Evolutionary conservation across 2,329 filamentous ascomycete genomes (phyloP).

Genomic region (Talaromyces sp.): DNA sequence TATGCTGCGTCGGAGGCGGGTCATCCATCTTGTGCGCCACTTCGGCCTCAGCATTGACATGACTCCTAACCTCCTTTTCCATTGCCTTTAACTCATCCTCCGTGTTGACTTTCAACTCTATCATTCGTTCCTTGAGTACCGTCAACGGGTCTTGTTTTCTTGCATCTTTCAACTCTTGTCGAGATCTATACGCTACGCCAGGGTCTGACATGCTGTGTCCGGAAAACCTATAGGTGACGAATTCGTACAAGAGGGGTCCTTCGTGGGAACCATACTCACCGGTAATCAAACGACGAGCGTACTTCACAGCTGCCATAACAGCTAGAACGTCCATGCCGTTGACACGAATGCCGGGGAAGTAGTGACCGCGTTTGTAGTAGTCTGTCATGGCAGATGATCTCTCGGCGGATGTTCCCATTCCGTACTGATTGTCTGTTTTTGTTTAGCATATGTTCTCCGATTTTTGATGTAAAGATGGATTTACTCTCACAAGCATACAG

Average conservation of each 20-base stretch:
- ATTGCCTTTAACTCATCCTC: constrained; percentile 90
- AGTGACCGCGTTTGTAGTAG: constrained; percentile 98
- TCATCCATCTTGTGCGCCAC: constrained; percentile 76
- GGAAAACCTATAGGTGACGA: constrained; percentile 94
- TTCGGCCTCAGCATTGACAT: constrained; percentile 80
- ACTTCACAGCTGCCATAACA: constrained; percentile 85
- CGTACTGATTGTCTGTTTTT: constrained; percentile 87
- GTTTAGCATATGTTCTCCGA: not conserved
- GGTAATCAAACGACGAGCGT: constrained; percentile 70
- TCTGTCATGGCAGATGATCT: constrained; percentile 88
- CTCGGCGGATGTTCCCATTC: constrained; percentile 90
- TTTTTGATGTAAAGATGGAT: constrained; percentile 22
- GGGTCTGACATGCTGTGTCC: constrained; percentile 98
- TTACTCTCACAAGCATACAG: constrained; percentile 93
- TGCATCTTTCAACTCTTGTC: constrained; percentile 97
- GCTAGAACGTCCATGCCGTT: constrained; percentile 97
- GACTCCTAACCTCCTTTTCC: constrained; percentile 79
- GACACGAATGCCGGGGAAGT: constrained; percentile 94
- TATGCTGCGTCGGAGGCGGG: constrained; percentile 71
- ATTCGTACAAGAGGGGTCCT: constrained; percentile 88
- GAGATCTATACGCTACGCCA: constrained; percentile 91
- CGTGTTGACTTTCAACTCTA: constrained; percentile 80
- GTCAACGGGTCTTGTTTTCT: constrained; percentile 92
- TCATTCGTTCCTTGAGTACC: constrained; percentile 86
- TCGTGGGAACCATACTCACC: constrained; percentile 63